Evolutionary conservation across 1,139 yeast species (phyloP).

Genomic region (Pneumocystis canis): DNA sequence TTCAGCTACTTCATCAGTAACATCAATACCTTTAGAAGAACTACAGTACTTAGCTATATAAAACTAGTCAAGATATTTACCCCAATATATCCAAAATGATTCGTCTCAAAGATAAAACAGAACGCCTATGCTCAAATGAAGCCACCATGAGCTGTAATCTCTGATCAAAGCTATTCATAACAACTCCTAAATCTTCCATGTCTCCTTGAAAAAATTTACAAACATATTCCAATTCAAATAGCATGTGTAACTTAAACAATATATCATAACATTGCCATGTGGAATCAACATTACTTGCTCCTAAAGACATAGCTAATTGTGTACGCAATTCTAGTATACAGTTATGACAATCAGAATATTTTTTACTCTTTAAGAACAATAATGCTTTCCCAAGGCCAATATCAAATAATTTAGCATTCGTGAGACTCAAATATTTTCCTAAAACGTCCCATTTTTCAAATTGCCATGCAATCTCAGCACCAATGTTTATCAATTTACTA

Average conservation of each 20-base stretch:
- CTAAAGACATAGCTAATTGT: conserved; percentile 46
- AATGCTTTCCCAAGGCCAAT: conserved; percentile 55
- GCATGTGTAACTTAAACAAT: conserved; percentile 53
- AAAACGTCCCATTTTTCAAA: conserved; percentile 43
- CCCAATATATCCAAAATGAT: conserved; percentile 6
- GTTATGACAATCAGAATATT: conserved; percentile 24
- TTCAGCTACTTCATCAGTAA: conserved; percentile 27
- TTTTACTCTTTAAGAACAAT: conserved; percentile 28
- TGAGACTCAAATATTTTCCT: conserved; percentile 39
- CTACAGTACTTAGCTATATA: conserved; percentile 4
- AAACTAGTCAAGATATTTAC: conserved; percentile 5
- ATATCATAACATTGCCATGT: conserved; percentile 42
- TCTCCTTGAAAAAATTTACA: conserved; percentile 17
- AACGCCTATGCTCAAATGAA: conserved; percentile 26
- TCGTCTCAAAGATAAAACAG: conserved; percentile 25
- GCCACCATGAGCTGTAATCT: conserved; percentile 24
- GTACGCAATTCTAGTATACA: conserved; percentile 40
- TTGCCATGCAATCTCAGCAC: conserved; percentile 59
- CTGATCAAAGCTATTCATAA: conserved; percentile 21
- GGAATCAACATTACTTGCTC: conserved; percentile 48
- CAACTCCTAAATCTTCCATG: conserved; percentile 20
- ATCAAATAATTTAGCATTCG: conserved; percentile 37
- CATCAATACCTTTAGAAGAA: neutral
- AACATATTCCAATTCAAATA: conserved; percentile 41
- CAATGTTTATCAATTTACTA: conserved; percentile 48